phyloP scores from a whole-genome alignment of 331 rosid genomes.

The Malus hybrid region DNA sequence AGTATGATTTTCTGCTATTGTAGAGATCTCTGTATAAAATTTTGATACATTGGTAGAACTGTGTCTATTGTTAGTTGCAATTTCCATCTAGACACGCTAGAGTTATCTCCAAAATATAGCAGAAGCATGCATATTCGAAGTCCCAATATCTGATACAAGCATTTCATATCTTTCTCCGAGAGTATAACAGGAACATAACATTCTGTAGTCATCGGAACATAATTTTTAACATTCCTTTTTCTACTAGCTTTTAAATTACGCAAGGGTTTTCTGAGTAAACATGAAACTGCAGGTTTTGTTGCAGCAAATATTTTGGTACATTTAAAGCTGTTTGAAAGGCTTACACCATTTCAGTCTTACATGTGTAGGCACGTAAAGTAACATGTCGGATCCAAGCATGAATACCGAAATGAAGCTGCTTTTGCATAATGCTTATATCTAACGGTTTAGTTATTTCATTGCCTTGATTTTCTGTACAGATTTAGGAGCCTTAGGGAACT shows the following conservation, averaged over 20 bases:
- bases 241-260: background rate
- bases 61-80: background rate
- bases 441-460: background rate
- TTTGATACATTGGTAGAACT: background rate
- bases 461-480: constrained; percentile 49
- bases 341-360: background rate
- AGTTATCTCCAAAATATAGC: background rate
- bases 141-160: background rate
- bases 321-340: too few species aligned
- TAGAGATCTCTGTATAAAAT: background rate
- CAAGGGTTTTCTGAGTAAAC: background rate
- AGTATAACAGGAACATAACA: background rate
- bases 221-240: background rate
- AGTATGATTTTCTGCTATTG: background rate
- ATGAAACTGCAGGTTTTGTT: too few species aligned
- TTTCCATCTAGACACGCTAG: background rate
- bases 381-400: background rate
- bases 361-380: background rate
- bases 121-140: background rate
- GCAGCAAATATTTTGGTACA: too few species aligned
- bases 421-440: background rate
- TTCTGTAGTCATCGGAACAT: background rate
- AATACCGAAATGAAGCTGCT: background rate
- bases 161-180: background rate
- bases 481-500: constrained; percentile 91